Conservation (phyloP, 1,284 basidiomycete species). For the Malassezia globosa region DNA sequence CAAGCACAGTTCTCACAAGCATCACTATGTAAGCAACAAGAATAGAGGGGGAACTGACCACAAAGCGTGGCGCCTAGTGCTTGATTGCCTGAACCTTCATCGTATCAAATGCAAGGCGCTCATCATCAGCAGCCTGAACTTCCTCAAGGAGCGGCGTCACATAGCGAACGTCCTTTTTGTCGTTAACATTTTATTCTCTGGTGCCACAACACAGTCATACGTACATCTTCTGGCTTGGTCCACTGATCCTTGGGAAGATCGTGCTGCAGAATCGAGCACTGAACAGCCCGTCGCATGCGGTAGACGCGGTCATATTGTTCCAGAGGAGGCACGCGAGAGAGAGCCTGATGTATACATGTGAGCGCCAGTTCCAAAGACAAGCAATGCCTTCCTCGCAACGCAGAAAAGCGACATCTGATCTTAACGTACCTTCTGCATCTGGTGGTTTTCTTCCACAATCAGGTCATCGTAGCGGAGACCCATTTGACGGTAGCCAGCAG, state of each 20-base stretch:
- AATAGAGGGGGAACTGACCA: no score
- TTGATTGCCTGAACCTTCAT: slow-evolving; percentile 29
- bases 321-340: slow-evolving; percentile 65
- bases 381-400: background rate
- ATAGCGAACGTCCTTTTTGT: slow-evolving; percentile 78
- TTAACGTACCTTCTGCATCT: slow-evolving; percentile 66
- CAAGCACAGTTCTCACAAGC: no score
- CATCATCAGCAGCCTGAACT: slow-evolving; percentile 64
- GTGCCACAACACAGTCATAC: no score
- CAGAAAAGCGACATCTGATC: background rate
- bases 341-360: slow-evolving; percentile 14
- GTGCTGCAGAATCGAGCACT: slow-evolving; percentile 68
- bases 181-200: slow-evolving; percentile 1
- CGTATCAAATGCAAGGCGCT: slow-evolving; percentile 75
- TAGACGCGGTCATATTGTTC: slow-evolving; percentile 82
- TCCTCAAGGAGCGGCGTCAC: slow-evolving; percentile 68
- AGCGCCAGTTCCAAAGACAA: background rate
- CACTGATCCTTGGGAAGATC: slow-evolving; percentile 76
- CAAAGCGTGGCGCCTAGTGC: no score
- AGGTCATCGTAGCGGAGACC: slow-evolving; percentile 94
- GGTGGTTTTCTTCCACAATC: slow-evolving; percentile 70
- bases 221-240: slow-evolving; percentile 66
- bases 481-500: slow-evolving; percentile 73
- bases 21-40: no score
- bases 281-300: slow-evolving; percentile 75